A percentile compares a stretch with the other conserved stretches of the same genome.
Evolutionary conservation across 2,329 filamentous ascomycete genomes (phyloP).

Genomic region (Botrytis fabae): DNA sequence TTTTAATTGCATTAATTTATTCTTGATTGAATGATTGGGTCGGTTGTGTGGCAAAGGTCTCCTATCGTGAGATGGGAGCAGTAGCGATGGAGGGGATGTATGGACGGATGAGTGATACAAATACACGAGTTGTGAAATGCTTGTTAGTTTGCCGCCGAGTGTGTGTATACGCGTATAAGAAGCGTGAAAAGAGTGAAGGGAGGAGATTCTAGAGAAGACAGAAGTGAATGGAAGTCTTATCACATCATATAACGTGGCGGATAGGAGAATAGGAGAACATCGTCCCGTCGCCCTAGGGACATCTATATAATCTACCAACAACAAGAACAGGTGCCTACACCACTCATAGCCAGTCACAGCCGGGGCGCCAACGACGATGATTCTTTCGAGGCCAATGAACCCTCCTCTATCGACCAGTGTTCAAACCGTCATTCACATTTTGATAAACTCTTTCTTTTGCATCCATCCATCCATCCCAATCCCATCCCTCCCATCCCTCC

Average conservation of each 20-base stretch:
- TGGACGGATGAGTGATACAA: background rate
- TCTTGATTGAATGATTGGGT: constrained; percentile 13
- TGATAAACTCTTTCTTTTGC: background rate
- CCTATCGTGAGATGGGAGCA: background rate
- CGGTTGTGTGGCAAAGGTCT: background rate
- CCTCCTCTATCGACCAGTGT: background rate
- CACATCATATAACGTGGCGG: background rate
- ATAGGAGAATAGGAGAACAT: constrained; percentile 6
- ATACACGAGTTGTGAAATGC: background rate
- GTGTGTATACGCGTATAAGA: background rate
- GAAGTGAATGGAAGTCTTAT: background rate
- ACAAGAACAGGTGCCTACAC: background rate
- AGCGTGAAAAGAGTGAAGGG: background rate
- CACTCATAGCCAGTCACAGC: background rate
- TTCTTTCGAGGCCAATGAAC: constrained; percentile 7
- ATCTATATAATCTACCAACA: background rate
- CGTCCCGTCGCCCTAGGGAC: background rate
- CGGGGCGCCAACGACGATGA: constrained; percentile 2
- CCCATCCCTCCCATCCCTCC: too few relatives aligned
- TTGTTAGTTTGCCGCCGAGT: background rate
- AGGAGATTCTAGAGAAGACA: background rate
- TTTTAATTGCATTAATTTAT: constrained; percentile 13
- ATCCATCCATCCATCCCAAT: background rate
- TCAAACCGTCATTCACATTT: background rate
- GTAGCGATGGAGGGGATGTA: background rate